These are phyloP conservation scores for Pseudonitzschia pungens DNA, from an alignment of 108 stramenopile species.

Conservation along the genomic window DNA sequence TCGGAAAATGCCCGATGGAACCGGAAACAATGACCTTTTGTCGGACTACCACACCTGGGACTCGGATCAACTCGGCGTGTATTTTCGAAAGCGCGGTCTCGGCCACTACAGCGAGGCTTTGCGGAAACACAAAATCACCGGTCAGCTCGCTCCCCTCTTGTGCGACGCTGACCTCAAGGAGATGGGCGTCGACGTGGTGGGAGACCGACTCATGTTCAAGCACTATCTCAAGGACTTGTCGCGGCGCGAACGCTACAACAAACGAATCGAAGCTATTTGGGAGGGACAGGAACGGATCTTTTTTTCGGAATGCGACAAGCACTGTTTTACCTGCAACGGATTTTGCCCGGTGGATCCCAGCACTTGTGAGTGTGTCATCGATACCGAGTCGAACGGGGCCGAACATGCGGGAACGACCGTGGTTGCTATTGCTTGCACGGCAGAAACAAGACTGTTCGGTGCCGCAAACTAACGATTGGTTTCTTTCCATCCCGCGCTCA, in stretches of 20 bases:
- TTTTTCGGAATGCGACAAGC: constrained; percentile 23
- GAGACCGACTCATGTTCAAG: constrained; percentile 46
- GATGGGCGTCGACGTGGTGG: constrained; percentile 50
- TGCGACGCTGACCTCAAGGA: constrained; percentile 46
- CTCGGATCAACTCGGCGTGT: constrained; percentile 18
- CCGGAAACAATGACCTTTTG: not conserved
- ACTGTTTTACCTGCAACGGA: constrained; percentile 37
- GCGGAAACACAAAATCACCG: constrained; percentile 48
- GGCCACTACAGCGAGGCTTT: constrained; percentile 35
- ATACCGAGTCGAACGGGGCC: not conserved
- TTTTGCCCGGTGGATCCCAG: constrained; percentile 46
- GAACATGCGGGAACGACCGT: too few relatives aligned
- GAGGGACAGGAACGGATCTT: constrained; percentile 49
- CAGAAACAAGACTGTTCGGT: too few relatives aligned
- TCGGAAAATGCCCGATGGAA: not conserved
- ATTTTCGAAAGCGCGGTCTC: constrained; percentile 34
- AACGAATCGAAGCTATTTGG: constrained; percentile 39
- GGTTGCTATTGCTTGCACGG: too few relatives aligned
- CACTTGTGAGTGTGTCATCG: constrained; percentile 35
- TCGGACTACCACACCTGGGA: constrained; percentile 30
- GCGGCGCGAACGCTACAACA: constrained; percentile 31
- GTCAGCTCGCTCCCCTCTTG: constrained; percentile 39
- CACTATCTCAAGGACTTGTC: constrained; percentile 27
- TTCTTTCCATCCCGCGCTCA: not conserved
- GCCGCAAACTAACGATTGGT: too few relatives aligned